A percentile compares a stretch with the other conserved stretches of the same genome.
Evolutionary conservation across 2,329 filamentous ascomycete species (phyloP).

Genomic region (Fusarium heterosporum): DNA sequence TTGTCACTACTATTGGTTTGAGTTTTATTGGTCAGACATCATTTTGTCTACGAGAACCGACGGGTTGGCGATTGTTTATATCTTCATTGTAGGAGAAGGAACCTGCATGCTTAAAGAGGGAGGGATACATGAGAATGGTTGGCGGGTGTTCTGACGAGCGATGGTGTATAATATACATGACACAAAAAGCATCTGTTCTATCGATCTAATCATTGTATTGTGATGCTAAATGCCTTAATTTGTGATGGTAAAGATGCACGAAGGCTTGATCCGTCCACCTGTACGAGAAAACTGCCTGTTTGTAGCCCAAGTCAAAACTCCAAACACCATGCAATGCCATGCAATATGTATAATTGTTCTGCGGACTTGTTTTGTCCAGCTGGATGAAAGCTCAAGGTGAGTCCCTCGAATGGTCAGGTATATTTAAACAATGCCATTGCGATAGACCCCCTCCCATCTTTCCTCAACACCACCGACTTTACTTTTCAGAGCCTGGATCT

Average conservation of each 20-base stretch:
- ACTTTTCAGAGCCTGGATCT: slow-evolving; percentile 77
- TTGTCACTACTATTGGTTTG: background rate
- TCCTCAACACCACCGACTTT: slow-evolving; percentile 75
- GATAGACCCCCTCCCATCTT: slow-evolving; percentile 66
- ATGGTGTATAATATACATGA: slow-evolving; percentile 31
- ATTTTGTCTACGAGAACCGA: slow-evolving; percentile 27
- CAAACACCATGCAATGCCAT: slow-evolving; percentile 54
- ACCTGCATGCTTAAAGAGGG: slow-evolving; percentile 8
- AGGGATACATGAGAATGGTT: background rate
- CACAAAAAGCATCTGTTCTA: slow-evolving; percentile 31
- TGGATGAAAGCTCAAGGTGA: background rate
- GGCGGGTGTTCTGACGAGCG: slow-evolving; percentile 21
- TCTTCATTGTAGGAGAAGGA: slow-evolving; percentile 1
- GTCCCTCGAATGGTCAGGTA: background rate
- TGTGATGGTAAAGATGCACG: background rate
- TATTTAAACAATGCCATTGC: slow-evolving; percentile 44
- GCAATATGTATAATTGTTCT: slow-evolving; percentile 17
- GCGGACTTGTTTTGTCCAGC: background rate
- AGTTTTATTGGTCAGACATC: slow-evolving; percentile 6
- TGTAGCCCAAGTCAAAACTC: slow-evolving; percentile 30
- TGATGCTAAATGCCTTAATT: background rate
- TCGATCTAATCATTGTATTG: slow-evolving; percentile 3
- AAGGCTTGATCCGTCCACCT: slow-evolving; percentile 17
- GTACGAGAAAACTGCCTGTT: slow-evolving; percentile 1
- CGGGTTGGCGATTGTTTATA: slow-evolving; percentile 25